Conservation (phyloP, 1,139 yeast genomes). For the Yamadazyma sp. region DNA sequence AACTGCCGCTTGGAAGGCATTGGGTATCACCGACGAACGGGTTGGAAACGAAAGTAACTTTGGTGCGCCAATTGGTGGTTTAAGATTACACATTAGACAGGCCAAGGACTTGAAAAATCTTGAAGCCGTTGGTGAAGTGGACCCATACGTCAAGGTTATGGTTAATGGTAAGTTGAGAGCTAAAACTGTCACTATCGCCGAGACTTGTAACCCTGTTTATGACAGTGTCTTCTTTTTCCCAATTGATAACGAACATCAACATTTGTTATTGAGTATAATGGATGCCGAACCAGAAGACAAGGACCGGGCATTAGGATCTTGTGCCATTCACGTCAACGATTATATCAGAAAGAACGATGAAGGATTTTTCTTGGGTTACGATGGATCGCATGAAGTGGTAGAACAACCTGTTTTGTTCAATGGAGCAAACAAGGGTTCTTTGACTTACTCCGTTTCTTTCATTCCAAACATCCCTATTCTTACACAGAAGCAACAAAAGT, state of each 20-base stretch:
- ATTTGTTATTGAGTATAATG: conserved; percentile 55
- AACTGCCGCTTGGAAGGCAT: conserved; percentile 70
- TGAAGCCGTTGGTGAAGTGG: conserved; percentile 67
- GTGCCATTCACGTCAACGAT: conserved; percentile 50
- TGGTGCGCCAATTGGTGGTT: conserved; percentile 64
- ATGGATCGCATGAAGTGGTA: conserved; percentile 47
- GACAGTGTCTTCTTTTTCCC: conserved; percentile 63
- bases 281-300: conserved; percentile 65
- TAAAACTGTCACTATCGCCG: conserved; percentile 55
- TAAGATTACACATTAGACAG: conserved; percentile 56
- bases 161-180: conserved; percentile 59
- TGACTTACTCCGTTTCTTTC: conserved; percentile 60
- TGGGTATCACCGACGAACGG: conserved; percentile 52
- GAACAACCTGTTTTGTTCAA: conserved; percentile 48
- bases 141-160: conserved; percentile 65
- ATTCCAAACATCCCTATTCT: conserved; percentile 64
- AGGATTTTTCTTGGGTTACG: conserved; percentile 50
- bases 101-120: conserved; percentile 58
- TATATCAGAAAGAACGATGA: conserved; percentile 47
- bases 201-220: conserved; percentile 56
- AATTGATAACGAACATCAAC: conserved; percentile 60
- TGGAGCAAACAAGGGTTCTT: conserved; percentile 47
- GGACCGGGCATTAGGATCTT: conserved; percentile 64
- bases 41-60: conserved; percentile 39
- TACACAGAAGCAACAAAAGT: conserved; percentile 52